These are phyloP conservation scores for Betula pendula DNA, from an alignment of 306 rosid genomes.

Conservation along the genomic window DNA sequence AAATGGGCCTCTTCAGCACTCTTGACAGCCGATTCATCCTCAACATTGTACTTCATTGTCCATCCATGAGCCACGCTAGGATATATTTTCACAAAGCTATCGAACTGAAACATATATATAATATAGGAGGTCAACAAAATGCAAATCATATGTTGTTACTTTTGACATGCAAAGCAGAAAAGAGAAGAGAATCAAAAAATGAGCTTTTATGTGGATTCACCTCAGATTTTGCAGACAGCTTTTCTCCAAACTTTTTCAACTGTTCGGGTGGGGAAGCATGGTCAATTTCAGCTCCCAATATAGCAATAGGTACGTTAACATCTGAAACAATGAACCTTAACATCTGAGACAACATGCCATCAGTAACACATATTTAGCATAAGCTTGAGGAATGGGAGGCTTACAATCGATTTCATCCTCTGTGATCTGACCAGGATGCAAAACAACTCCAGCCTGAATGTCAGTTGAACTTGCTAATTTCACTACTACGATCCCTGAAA, in stretches of 20 bases:
- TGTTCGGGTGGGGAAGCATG: conserved; percentile 33
- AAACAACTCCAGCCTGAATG: conserved; percentile 46
- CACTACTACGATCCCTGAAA: conserved; percentile 41
- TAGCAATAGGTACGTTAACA: conserved; percentile 51
- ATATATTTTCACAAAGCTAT: conserved; percentile 58
- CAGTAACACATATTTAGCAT: background rate
- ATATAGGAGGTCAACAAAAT: background rate
- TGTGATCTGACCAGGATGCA: conserved; percentile 44
- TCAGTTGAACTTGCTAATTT: conserved; percentile 38
- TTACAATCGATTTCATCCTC: conserved; percentile 35
- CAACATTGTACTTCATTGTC: conserved; percentile 35
- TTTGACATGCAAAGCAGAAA: background rate
- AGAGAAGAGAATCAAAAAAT: conserved; percentile 2
- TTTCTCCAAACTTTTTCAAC: conserved; percentile 41
- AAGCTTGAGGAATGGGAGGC: background rate
- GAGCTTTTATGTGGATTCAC: conserved; percentile 23
- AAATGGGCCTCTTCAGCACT: conserved; percentile 40
- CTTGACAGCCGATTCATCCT: conserved; percentile 30
- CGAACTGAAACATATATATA: conserved; percentile 31
- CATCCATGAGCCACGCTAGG: conserved; percentile 51
- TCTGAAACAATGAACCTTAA: conserved; percentile 47
- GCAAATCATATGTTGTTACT: background rate
- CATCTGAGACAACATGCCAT: conserved; percentile 35
- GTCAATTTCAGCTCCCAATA: conserved; percentile 54
- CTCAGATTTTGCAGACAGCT: conserved; percentile 38